phyloP scores from a whole-genome alignment of 2,329 filamentous ascomycete genomes.

The Alternaria triticina region DNA sequence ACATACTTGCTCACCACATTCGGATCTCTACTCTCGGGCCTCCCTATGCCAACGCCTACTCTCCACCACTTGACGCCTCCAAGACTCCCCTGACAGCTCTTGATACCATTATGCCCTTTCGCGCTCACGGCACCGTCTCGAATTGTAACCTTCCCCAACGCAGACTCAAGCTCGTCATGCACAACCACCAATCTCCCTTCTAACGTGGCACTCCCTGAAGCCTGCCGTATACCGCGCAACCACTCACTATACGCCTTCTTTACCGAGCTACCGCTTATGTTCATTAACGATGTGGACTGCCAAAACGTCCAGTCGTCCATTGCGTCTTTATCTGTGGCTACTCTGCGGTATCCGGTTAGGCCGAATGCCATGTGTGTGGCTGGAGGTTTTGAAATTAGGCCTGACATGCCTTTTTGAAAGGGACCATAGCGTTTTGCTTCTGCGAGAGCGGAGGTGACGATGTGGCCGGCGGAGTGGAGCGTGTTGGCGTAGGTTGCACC shows the following conservation, averaged over 20 bases:
- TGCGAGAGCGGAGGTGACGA: slow-evolving; percentile 63
- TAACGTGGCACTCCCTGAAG: slow-evolving; percentile 12
- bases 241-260: slow-evolving; percentile 68
- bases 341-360: slow-evolving; percentile 43
- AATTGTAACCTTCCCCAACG: slow-evolving; percentile 70
- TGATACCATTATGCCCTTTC: slow-evolving; percentile 55
- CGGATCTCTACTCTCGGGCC: slow-evolving; percentile 72
- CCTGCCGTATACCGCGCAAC: slow-evolving; percentile 22
- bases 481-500: slow-evolving; percentile 71
- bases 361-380: slow-evolving; percentile 49
- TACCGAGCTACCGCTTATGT: slow-evolving; percentile 77
- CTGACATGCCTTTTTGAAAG: slow-evolving; percentile 38
- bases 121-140: slow-evolving; percentile 62
- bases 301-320: slow-evolving; percentile 66
- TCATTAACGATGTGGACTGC: slow-evolving; percentile 83
- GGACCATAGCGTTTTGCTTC: slow-evolving; percentile 36
- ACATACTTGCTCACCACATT: slow-evolving; percentile 78
- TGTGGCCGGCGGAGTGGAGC: slow-evolving; percentile 87
- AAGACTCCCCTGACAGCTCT: slow-evolving; percentile 47
- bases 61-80: slow-evolving; percentile 56
- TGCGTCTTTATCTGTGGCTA: slow-evolving; percentile 10
- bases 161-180: slow-evolving; percentile 85
- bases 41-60: slow-evolving; percentile 86
- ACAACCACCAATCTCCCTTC: slow-evolving; percentile 71
- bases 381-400: slow-evolving; percentile 36